These are phyloP conservation scores for Akanthomyces uredinophilus DNA, from an alignment of 2,329 filamentous ascomycete genomes.

Conservation along the genomic window DNA sequence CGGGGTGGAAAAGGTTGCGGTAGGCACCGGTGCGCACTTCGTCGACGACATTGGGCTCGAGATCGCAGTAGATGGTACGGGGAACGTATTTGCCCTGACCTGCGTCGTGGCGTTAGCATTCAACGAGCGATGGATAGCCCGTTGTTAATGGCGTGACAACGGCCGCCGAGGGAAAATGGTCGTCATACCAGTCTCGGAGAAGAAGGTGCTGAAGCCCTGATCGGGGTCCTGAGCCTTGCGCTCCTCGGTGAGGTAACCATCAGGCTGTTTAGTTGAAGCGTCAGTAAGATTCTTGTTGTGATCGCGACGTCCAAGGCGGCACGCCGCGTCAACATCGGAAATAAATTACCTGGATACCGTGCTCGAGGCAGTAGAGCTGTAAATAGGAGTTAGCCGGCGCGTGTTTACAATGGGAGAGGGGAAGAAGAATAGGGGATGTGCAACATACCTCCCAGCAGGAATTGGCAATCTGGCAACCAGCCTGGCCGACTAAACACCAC, in stretches of 20 bases:
- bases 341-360: slow-evolving; percentile 87
- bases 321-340: slow-evolving; percentile 18
- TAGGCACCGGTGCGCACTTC: slow-evolving; percentile 98
- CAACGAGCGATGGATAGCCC: neutral
- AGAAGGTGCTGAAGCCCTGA: slow-evolving; percentile 99
- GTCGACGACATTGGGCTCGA: slow-evolving; percentile 98
- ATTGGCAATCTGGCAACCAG: slow-evolving; percentile 99
- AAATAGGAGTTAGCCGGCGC: slow-evolving; percentile 26
- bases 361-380: slow-evolving; percentile 99
- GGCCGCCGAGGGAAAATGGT: neutral
- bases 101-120: slow-evolving; percentile 34
- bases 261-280: slow-evolving; percentile 56
- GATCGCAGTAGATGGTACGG: slow-evolving; percentile 98
- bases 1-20: slow-evolving; percentile 95
- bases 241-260: slow-evolving; percentile 98
- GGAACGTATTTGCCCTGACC: slow-evolving; percentile 98
- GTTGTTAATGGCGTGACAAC: neutral
- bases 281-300: slow-evolving; percentile 13
- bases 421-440: neutral
- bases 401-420: slow-evolving; percentile 8
- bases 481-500: slow-evolving; percentile 81
- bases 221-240: slow-evolving; percentile 90
- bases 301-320: slow-evolving; percentile 13
- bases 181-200: slow-evolving; percentile 90
- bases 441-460: slow-evolving; percentile 98